These are phyloP conservation scores for Pyrus betulifolia DNA, from an alignment of 306 rosid species.

Conservation along the genomic window DNA sequence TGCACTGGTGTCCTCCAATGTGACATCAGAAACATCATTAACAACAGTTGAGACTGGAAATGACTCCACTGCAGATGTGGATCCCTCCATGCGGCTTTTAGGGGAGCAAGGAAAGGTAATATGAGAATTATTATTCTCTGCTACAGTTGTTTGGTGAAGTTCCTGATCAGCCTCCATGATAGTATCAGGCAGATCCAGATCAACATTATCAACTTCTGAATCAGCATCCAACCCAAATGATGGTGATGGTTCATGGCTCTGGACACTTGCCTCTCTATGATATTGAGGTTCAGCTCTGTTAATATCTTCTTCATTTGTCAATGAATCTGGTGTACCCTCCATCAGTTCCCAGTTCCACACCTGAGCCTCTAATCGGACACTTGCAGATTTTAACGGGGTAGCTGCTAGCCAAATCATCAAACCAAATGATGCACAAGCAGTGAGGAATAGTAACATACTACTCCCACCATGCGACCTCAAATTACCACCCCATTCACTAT, in stretches of 20 bases:
- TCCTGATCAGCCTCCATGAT: constrained; percentile 46
- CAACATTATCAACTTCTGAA: constrained; percentile 33
- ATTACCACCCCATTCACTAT: constrained; percentile 74
- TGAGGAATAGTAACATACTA: constrained; percentile 47
- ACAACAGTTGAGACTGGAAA: constrained; percentile 30
- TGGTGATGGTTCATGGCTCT: constrained; percentile 30
- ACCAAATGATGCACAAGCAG: constrained; percentile 53
- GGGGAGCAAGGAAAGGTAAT: constrained; percentile 27
- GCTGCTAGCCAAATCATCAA: constrained; percentile 82
- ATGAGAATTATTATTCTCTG: constrained; percentile 34
- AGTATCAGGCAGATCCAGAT: constrained; percentile 44
- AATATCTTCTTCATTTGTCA: constrained; percentile 19
- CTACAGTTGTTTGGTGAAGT: constrained; percentile 26
- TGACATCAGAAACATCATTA: constrained; percentile 36
- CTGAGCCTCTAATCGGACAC: constrained; percentile 42
- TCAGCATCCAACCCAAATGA: constrained; percentile 25
- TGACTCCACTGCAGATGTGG: constrained; percentile 29
- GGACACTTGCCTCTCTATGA: constrained; percentile 33
- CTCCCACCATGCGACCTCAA: constrained; percentile 66
- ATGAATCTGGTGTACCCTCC: constrained; percentile 22
- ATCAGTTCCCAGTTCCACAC: constrained; percentile 43
- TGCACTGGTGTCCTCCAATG: constrained; percentile 20
- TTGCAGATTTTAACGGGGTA: constrained; percentile 77
- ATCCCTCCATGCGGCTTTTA: constrained; percentile 26
- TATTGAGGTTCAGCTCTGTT: constrained; percentile 32